phyloP scores from a whole-genome alignment of 2,329 filamentous ascomycete species.

The Conoideocrella luteorostrata region DNA sequence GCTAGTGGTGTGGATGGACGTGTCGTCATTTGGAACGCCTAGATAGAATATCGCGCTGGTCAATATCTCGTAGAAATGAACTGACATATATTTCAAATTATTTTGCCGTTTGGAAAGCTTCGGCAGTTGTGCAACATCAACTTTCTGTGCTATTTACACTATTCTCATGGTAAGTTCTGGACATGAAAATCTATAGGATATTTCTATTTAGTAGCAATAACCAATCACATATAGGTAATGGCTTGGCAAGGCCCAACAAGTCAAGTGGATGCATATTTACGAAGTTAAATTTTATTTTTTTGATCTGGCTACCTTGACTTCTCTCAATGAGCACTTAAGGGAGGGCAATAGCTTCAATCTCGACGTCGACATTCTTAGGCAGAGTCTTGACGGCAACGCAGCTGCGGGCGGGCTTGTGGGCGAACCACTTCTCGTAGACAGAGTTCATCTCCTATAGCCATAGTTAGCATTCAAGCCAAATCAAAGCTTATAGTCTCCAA shows the following conservation, averaged over 20 bases:
- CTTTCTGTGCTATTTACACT: too few species aligned
- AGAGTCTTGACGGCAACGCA: conserved; percentile 87
- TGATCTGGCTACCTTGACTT: not conserved
- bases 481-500: too few species aligned
- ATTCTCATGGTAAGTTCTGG: too few species aligned
- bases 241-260: too few species aligned
- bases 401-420: conserved; percentile 78
- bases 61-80: not conserved
- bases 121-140: too few species aligned
- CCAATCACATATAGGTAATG: too few species aligned
- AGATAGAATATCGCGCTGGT: conserved; percentile 20
- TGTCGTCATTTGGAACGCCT: conserved; percentile 71
- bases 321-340: conserved; percentile 32
- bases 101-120: too few species aligned
- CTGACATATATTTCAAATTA: not conserved
- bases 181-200: too few species aligned
- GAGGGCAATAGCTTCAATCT: conserved; percentile 83
- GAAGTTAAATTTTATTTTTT: not conserved
- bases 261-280: too few species aligned
- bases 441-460: conserved; percentile 63
- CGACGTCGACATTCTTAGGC: conserved; percentile 78
- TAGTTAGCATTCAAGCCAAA: not conserved
- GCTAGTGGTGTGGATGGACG: conserved; percentile 79
- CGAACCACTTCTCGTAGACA: conserved; percentile 77
- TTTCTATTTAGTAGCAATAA: too few species aligned